These are phyloP conservation scores for Talaromyces sp. DNA, from an alignment of 2,329 filamentous ascomycete species.

Conservation along the genomic window DNA sequence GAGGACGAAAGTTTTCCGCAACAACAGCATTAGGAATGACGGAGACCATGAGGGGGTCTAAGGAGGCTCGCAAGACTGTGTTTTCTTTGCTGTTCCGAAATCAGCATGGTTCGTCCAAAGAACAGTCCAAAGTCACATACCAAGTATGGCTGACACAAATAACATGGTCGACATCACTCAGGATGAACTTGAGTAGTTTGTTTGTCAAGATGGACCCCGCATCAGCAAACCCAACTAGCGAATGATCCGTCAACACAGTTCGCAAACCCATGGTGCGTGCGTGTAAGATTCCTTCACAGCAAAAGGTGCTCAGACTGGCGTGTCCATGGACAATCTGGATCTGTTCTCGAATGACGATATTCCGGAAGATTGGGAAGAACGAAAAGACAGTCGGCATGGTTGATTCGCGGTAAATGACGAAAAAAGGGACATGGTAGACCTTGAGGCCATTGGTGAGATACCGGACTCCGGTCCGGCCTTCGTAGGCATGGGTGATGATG, in stretches of 20 bases:
- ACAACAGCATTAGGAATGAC: constrained; percentile 98
- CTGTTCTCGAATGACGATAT: constrained; percentile 87
- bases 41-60: constrained; percentile 95
- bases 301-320: constrained; percentile 84
- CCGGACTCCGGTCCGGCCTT: constrained; percentile 82
- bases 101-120: not conserved
- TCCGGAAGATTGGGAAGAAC: constrained; percentile 95
- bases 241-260: constrained; percentile 96
- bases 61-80: constrained; percentile 84
- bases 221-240: constrained; percentile 94
- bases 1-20: constrained; percentile 85
- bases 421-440: constrained; percentile 94
- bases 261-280: constrained; percentile 92
- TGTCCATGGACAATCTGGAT: constrained; percentile 99
- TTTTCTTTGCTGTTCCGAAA: constrained; percentile 74
- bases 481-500: constrained; percentile 92
- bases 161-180: constrained; percentile 96
- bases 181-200: constrained; percentile 89
- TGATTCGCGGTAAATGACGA: constrained; percentile 88
- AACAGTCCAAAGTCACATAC: constrained; percentile 41
- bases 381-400: constrained; percentile 97
- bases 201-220: constrained; percentile 94
- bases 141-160: constrained; percentile 98
- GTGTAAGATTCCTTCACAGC: constrained; percentile 91
- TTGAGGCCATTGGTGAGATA: constrained; percentile 98